Conservation (phyloP, 31 red algal species). For the Porphyra umbilicalis region DNA sequence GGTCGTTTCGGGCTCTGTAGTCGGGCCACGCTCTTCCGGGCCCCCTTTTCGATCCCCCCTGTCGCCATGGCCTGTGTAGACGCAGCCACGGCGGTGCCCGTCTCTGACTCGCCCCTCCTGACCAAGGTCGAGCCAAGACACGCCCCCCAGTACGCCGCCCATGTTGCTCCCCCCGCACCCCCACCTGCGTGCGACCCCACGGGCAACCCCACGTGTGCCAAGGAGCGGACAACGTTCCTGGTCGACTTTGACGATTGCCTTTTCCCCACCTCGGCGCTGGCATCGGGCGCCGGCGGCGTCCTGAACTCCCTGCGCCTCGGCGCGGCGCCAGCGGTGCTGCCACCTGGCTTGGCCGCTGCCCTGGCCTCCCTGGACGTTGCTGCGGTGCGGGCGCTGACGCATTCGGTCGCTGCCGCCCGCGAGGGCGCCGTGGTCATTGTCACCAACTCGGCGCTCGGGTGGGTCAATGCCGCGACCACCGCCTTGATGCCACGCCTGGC, state of each 20-base stretch:
- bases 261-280: neutral
- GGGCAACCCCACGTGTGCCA: neutral
- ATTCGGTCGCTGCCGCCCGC: neutral
- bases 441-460: constrained; percentile 7
- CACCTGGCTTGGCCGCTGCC: neutral
- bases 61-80: neutral
- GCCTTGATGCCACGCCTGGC: neutral
- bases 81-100: neutral
- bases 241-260: neutral
- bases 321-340: neutral
- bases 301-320: neutral
- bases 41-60: neutral
- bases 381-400: neutral
- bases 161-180: neutral
- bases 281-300: neutral
- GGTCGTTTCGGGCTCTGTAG: neutral
- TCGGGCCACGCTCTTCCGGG: neutral
- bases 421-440: constrained; percentile 2
- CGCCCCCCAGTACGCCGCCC: neutral
- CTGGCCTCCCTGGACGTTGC: neutral
- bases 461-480: neutral
- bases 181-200: too few species aligned
- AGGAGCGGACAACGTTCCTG: neutral
- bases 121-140: neutral
- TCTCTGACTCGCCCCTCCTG: neutral